These are phyloP conservation scores for Hemisphaericaspora nanyangensis DNA, from an alignment of 805 yeast species.

Conservation along the genomic window DNA sequence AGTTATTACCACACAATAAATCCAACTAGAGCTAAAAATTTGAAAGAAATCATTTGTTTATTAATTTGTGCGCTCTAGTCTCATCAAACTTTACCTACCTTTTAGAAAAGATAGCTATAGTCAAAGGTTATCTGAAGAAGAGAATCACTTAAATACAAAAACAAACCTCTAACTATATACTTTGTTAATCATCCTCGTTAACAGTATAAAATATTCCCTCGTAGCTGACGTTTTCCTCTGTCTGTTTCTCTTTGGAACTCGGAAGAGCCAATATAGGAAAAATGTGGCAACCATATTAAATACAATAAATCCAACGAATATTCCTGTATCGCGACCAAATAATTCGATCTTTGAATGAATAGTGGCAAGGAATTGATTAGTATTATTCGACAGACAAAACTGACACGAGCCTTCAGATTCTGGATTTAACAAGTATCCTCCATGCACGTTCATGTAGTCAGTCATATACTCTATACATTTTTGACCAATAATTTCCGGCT, in stretches of 20 bases:
- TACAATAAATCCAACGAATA: constrained; percentile 22
- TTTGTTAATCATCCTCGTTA: neutral
- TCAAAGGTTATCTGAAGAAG: neutral
- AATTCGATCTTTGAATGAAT: constrained; percentile 18
- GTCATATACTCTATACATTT: constrained; percentile 27
- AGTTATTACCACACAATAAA: too few relatives aligned
- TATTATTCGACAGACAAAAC: constrained; percentile 22
- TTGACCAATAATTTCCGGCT: constrained; percentile 15
- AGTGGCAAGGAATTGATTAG: constrained; percentile 24
- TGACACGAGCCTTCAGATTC: constrained; percentile 16
- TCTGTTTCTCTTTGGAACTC: constrained; percentile 36
- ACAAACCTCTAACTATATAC: too few relatives aligned
- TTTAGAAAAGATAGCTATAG: too few relatives aligned
- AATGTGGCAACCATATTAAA: constrained; percentile 24
- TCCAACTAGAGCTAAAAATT: too few relatives aligned
- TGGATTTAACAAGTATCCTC: constrained; percentile 18
- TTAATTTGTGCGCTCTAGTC: too few relatives aligned
- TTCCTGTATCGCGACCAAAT: constrained; percentile 28
- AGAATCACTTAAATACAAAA: too few relatives aligned
- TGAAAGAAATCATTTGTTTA: too few relatives aligned
- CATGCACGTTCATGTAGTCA: constrained; percentile 19
- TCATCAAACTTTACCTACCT: too few relatives aligned
- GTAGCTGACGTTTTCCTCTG: constrained; percentile 2
- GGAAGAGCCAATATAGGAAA: constrained; percentile 37
- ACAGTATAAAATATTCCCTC: too few relatives aligned